Evolutionary conservation across 2,329 filamentous ascomycete species (phyloP), one percentile per base, ranked within the genome.

Genomic region (Allantophomopsis lycopodina): DNA sequence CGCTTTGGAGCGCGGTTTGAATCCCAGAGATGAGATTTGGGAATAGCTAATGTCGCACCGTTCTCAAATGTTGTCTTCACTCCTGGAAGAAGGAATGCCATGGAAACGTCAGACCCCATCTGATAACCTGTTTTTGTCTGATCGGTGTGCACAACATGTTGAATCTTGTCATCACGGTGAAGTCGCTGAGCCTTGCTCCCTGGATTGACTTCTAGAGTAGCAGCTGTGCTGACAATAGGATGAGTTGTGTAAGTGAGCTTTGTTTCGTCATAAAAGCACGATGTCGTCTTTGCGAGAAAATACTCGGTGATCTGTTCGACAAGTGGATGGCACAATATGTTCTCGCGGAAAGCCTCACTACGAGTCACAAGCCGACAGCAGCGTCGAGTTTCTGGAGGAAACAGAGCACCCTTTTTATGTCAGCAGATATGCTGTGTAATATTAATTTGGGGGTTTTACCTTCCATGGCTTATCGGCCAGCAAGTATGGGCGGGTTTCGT

Each of bases 31-130:
- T 65, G 62, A 10, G 55, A 60, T 5, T 56, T 55, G 0, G 61
- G 61, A 32, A 64, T 63, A 2, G 55, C 58, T n/a, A 61, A 48
- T 0, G 61, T 64, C 1, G 60, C 61, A 1, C 62, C 61, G 35
- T 65, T 65, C 32, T 60, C 57, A 14, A 51, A 54, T 1, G 60
- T 63, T 1, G 59, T 63, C 47, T 55, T 62, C 4, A 57, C 60
- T 40, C 60, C 44, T 1, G 61, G 59, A 3, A 55, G 56, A n/a
- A 59, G 53, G 36, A 59, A 61, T 13, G 57, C 58, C 7, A 61
- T 56, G 50, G 40, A 55, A 54, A 40, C 54, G 50, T 42, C 53
- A 58, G 10, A 38, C 7, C 37, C 23, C 31, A 18, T 16, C 18
- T 21, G 7, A 17, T 28, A 14, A 30, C 37, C 32, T 7, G 16